Evolutionary conservation across 768 basidiomycete genomes (phyloP).

Genomic region (Mycena floridula): DNA sequence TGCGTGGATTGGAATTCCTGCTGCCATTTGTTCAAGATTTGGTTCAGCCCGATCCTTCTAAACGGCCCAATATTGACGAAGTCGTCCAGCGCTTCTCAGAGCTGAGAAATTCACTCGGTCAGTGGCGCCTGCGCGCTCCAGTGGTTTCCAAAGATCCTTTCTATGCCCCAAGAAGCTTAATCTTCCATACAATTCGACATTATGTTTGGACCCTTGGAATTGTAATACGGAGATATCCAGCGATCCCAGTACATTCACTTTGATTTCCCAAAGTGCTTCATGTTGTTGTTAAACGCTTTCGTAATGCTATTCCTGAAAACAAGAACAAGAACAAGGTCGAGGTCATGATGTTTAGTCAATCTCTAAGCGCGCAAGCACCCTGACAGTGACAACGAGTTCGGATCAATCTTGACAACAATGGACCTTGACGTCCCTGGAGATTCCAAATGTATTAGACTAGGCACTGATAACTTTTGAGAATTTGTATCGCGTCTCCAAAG

Average conservation of each 20-base stretch:
- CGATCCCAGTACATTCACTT: neutral
- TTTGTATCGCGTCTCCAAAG: no score
- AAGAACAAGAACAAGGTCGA: no score
- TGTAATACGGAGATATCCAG: neutral
- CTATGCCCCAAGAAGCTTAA: neutral
- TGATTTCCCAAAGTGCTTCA: no score
- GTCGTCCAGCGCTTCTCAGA: constrained; percentile 22
- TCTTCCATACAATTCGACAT: neutral
- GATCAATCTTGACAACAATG: no score
- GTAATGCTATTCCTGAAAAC: no score
- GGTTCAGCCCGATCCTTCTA: constrained; percentile 26
- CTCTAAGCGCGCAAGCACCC: no score
- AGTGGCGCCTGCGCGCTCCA: constrained; percentile 9
- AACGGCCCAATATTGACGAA: constrained; percentile 32
- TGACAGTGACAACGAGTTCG: no score
- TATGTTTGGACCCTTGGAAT: neutral
- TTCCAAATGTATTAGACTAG: no score
- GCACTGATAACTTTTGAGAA: no score
- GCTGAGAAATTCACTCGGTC: constrained; percentile 5
- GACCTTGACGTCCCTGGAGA: no score
- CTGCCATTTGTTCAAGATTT: constrained; percentile 25
- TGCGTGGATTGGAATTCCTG: constrained; percentile 20
- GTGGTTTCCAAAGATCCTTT: neutral
- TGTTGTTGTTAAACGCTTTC: no score
- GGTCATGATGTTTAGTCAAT: no score